phyloP scores from a whole-genome alignment of 1,139 yeast genomes.

The Suhomyces coccinellae region DNA sequence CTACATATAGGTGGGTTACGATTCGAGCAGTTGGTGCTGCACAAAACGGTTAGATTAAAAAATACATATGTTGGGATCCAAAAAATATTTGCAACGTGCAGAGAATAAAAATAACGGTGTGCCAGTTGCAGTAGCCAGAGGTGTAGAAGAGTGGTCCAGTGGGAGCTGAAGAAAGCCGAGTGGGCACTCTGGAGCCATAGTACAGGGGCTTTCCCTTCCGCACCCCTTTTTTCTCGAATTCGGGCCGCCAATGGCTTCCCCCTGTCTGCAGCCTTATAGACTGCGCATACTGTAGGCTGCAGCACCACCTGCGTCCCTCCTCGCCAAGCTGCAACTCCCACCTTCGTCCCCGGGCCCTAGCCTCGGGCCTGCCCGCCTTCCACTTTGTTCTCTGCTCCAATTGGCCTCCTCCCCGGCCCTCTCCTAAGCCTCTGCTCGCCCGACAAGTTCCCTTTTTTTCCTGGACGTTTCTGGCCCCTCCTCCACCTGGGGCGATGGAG shows the following conservation, averaged over 20 bases:
- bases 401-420: neutral
- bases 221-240: neutral
- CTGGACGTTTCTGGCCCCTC: neutral
- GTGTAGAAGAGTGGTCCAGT: too few relatives aligned
- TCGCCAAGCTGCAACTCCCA: neutral
- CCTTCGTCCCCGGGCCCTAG: neutral
- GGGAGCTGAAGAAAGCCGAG: too few relatives aligned
- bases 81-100: constrained; percentile 7
- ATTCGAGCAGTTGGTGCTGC: constrained; percentile 1
- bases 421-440: constrained; percentile 2
- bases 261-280: neutral
- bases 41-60: constrained; percentile 8
- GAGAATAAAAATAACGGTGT: constrained; percentile 3
- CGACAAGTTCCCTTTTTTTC: constrained; percentile 1
- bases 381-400: neutral
- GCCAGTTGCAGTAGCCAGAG: too few relatives aligned
- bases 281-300: neutral
- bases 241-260: neutral
- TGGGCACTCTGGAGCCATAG: too few relatives aligned
- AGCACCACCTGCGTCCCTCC: neutral
- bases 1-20: constrained; percentile 7
- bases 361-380: neutral
- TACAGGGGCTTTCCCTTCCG: too few relatives aligned
- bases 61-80: constrained; percentile 4
- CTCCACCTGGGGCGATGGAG: too few relatives aligned